Conservation (phyloP, 495 filamentous ascomycete species). For the Articulospora tetracladia region DNA sequence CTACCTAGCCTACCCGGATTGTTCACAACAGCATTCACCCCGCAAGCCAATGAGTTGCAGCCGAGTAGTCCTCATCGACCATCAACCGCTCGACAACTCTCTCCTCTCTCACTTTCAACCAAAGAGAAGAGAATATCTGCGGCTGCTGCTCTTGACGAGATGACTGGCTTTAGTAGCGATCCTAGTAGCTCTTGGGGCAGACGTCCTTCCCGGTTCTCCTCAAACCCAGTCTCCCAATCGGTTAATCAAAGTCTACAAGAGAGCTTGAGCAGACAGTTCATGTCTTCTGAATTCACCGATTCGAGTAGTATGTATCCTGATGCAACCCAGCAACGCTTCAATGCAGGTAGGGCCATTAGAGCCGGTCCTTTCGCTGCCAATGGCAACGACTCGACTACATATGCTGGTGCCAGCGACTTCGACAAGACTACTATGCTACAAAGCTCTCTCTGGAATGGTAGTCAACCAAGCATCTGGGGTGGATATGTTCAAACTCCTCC, state of each 20-base stretch:
- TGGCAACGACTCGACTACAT: conserved; percentile 17
- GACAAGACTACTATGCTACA: conserved; percentile 18
- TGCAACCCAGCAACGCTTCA: conserved; percentile 25
- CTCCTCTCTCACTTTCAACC: conserved; percentile 17
- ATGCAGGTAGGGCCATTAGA: conserved; percentile 11
- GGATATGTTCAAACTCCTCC: conserved; percentile 19
- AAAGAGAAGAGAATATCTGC: conserved; percentile 12
- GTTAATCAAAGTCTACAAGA: conserved; percentile 19
- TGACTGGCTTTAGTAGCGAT: conserved; percentile 2
- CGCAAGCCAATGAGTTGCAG: conserved; percentile 23
- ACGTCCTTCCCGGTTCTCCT: conserved; percentile 4
- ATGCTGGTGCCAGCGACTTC: conserved; percentile 19
- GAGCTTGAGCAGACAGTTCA: conserved; percentile 11
- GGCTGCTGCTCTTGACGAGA: conserved; percentile 17
- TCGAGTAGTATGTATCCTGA: conserved; percentile 33
- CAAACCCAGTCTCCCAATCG: conserved; percentile 1
- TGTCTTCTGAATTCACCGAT: conserved; percentile 27
- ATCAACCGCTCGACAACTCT: conserved; percentile 9
- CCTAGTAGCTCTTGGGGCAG: conserved; percentile 10
- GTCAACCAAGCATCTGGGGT: conserved; percentile 5
- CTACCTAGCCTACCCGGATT: conserved; percentile 23
- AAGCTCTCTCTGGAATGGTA: conserved; percentile 18
- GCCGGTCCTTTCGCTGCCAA: background rate
- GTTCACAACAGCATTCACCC: conserved; percentile 22
- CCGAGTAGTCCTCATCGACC: conserved; percentile 14